Base-by-base conservation (phyloP, 306 rosid genomes). In the Vicia faba region DNA sequence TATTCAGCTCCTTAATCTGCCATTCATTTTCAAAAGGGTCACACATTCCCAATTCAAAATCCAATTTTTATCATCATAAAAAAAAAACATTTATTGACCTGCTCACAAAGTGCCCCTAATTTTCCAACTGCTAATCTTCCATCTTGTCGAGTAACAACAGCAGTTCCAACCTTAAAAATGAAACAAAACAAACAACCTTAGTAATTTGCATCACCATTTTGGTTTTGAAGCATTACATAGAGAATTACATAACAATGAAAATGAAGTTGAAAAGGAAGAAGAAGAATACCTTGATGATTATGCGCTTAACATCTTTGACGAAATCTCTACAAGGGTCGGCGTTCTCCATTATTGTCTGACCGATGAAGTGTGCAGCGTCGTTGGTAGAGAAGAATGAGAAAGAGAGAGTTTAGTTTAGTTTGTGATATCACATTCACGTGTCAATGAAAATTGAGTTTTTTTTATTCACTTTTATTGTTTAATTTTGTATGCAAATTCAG, bases 31-130 rank as follows among this genome's bases (percentile, higher is more conserved):
- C 72, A 77, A 72, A 68, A 48, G 68, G 55, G 72, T 28, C 63
- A 56, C 15, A 56, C 7, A 68, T 43, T 7, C 10, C 41, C 61
- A 54, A 45, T 56, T 58, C 43, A 71, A 72, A 79, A 81, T 41
- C 68, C 15, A 43, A 7, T 44, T 57, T 70, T 46, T 64, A 33
- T 76, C 29, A 49, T 18, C 5, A 13, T 3, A 19, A 0, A 62
- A 16, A 36, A 16, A 41, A 14, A 2, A 8, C 14, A 65, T 25
- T 43, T 43, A 54, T 61, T 61, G 64, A 89, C 99, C 88, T 93
- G 99, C 80, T 90, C 99, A 50, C 97, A 88, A 0, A 95, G 87
- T 55, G 87, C 82, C 57, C 97, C 99, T 75, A 95, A 69, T 78
- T 91, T 81, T 54, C 85, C 85, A 70, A 79, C 72, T 0, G 83